Percentiles rank a stretch among this genome's conserved stretches.
These are phyloP conservation scores for Biancaea sappan DNA, from an alignment of 306 rosid species.

Conservation along the genomic window DNA sequence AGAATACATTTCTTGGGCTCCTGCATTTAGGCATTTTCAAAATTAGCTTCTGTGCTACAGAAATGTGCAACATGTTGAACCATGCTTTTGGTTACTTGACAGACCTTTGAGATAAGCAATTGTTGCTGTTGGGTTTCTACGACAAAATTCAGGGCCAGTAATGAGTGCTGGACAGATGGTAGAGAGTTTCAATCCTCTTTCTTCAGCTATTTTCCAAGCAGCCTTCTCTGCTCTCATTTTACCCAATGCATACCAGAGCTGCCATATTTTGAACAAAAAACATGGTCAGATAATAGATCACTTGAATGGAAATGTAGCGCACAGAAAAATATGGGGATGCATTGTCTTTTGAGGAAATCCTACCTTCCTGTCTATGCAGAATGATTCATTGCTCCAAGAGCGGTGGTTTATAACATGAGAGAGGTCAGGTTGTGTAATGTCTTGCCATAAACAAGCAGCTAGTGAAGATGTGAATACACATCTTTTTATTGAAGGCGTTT, in stretches of 20 bases:
- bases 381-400: constrained; percentile 71
- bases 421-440: constrained; percentile 29
- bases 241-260: constrained; percentile 95
- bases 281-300: neutral
- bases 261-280: constrained; percentile 22
- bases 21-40: constrained; percentile 38
- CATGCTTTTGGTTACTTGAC: neutral
- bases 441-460: constrained; percentile 75
- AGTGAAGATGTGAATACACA: constrained; percentile 91
- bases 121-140: constrained; percentile 70
- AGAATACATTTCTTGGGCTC: constrained; percentile 68
- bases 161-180: constrained; percentile 80
- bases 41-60: constrained; percentile 13
- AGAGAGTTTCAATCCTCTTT: constrained; percentile 61
- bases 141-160: constrained; percentile 63
- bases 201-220: constrained; percentile 81
- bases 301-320: neutral
- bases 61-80: neutral
- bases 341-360: neutral
- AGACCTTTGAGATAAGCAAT: constrained; percentile 91
- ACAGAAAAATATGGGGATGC: neutral
- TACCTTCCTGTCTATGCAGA: constrained; percentile 75
- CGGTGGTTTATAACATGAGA: constrained; percentile 51
- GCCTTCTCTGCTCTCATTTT: constrained; percentile 79
- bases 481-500: constrained; percentile 61